Evolutionary conservation across 1,139 yeast genomes (phyloP), one percentile per base, ranked within the genome.

Genomic region (Geotrichum carabidarum): DNA sequence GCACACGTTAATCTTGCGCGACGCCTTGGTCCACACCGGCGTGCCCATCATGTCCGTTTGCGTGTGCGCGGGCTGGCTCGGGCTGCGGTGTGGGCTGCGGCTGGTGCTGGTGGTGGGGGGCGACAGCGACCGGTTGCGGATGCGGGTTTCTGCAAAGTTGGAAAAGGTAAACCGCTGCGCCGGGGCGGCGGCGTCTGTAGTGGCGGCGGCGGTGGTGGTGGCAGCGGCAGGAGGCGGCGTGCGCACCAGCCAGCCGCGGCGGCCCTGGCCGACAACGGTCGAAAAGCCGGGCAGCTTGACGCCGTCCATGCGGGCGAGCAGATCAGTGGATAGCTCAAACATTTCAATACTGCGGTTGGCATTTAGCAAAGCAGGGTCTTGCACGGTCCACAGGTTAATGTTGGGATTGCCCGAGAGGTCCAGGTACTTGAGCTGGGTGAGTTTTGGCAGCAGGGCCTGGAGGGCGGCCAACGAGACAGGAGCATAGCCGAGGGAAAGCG

Each of bases 231-330:
- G 51, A 4, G 48, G 54, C 8, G 48, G 53, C 11, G 36, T 49
- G 64, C 79, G 80, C 66, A 82, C 85, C 18, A 87, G 68, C 96
- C 96, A 89, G n/a, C 87, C 83, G 58, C 96, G 76, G 60, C 96
- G 76, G 5, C 95, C 95, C 63, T 71, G 77, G 60, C 85, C 85
- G 69, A 75, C 74, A 75, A 88, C 85, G 74, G 53, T 78, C 45
- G 62, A 66, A 59, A 68, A 67, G 27, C 69, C 71, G 30, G 64
- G 65, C 36, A 69, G 62, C 27, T 48, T 51, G 51, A 64, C 63
- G 38, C 65, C 69, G 48, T 63, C 62, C 56, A 64, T 65, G 57
- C 63, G 62, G 46, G 48, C 59, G 30, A 69, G 61, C 53, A 68
- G 62, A 48, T 71, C 72, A 54, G 69, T 61, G 50, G 74, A 61